Evolutionary conservation across 2,329 filamentous ascomycete species (phyloP), one percentile per base, ranked within the genome.

Genomic region (Neonectria neomacrospora): DNA sequence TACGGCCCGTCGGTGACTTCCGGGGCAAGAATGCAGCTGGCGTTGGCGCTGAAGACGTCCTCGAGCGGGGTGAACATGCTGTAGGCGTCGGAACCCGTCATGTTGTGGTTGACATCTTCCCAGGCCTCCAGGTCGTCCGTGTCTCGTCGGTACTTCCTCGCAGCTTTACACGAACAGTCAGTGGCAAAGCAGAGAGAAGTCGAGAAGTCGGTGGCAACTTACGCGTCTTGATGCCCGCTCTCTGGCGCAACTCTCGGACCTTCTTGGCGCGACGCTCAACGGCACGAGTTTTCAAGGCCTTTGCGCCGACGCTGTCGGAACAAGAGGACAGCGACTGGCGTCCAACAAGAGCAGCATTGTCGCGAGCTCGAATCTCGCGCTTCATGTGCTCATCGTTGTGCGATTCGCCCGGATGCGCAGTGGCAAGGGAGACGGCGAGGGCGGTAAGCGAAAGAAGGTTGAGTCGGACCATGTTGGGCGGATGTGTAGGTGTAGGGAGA

Each of bases 101-200:
- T 60, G 56, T 63, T 63, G 51, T 63, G 61, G 51, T 60, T 63
- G 26, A 63, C 56, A 8, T 44, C 56, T 16, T 63, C 61, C 63
- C 60, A 65, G 9, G 44, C 47, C 7, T 45, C 53, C 1, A 65
- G 52, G 11, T 48, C 63, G 9, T 59, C 63, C 51, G 44, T 37
- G 53, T 65, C 63, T 18, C 63, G 60, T n/a, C 63, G 60, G 23
- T 56, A 65, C 39, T 65, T 65, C n/a, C 54, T 56, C 9, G 59
- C 41, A 8, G 59, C 59, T 65, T 16, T 9, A 47, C 23, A 30
- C 1, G 8, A 14, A n/a, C 32, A n/a, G 34, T 41, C 23, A 37
- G n/a, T 18, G 26, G 12, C 10, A 9, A 8, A 28, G 11, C n/a
- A 18, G 1, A 50, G 5, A 3, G 2, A 7, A 11, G 3, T 18